These are phyloP conservation scores for Parasarocladium wereldwijsianum DNA, from an alignment of 2,329 filamentous ascomycete genomes.

Conservation along the genomic window DNA sequence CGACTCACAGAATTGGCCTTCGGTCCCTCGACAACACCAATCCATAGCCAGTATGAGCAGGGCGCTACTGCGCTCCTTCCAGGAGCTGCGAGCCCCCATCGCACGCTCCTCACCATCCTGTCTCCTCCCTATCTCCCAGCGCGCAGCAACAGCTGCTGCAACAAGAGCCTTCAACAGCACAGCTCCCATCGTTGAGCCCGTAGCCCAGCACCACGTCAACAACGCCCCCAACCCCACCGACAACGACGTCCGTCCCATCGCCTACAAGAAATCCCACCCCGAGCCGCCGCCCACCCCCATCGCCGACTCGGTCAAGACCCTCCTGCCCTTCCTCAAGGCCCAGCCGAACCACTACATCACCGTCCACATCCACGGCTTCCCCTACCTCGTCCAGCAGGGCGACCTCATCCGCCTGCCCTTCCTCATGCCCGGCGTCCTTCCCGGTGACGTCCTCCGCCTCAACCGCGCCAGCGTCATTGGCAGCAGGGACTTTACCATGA, in stretches of 20 bases:
- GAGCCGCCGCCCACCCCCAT: constrained; percentile 22
- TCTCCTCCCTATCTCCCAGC: constrained; percentile 14
- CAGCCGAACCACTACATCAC: constrained; percentile 69
- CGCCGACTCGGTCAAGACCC: constrained; percentile 38
- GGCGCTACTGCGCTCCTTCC: constrained; percentile 45
- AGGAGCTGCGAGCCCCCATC: constrained; percentile 39
- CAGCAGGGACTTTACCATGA: constrained; percentile 79
- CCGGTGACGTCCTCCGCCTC: constrained; percentile 76
- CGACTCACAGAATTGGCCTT: neutral
- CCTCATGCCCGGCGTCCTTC: constrained; percentile 57
- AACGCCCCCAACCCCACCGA: constrained; percentile 22
- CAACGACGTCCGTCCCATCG: constrained; percentile 17
- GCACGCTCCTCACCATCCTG: constrained; percentile 19
- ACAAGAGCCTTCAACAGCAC: constrained; percentile 31
- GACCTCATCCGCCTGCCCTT: constrained; percentile 68
- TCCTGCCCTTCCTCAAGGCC: constrained; percentile 57
- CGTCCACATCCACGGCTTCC: constrained; percentile 62
- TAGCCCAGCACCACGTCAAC: constrained; percentile 17
- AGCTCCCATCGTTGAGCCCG: constrained; percentile 31
- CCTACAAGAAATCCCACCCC: constrained; percentile 25
- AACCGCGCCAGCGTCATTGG: constrained; percentile 75
- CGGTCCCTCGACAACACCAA: neutral
- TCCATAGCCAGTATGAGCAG: constrained; percentile 30
- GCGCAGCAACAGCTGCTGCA: constrained; percentile 17
- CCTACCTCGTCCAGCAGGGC: constrained; percentile 66